Conservation (phyloP, 768 basidiomycete genomes). For the Mycena latifolia region DNA sequence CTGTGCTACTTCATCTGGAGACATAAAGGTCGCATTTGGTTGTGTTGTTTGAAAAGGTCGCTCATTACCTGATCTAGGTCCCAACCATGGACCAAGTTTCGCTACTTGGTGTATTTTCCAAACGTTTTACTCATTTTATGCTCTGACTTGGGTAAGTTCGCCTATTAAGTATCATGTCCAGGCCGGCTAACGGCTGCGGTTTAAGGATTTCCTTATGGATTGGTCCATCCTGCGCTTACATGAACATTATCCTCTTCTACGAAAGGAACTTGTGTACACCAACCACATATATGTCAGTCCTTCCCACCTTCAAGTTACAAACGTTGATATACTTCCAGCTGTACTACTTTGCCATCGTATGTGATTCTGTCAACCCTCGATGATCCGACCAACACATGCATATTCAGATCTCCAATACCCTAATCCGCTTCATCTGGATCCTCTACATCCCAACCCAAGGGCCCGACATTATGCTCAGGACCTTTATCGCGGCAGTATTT, state of each 20-base stretch:
- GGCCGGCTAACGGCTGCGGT: background rate
- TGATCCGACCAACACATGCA: background rate
- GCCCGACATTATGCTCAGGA: constrained; percentile 62
- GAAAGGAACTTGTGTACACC: constrained; percentile 81
- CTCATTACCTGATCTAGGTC: constrained; percentile 12
- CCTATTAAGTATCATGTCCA: background rate
- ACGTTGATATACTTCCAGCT: constrained; percentile 52
- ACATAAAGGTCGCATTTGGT: constrained; percentile 61
- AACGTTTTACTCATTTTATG: constrained; percentile 24
- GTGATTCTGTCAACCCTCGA: constrained; percentile 33
- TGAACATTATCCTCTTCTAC: constrained; percentile 70
- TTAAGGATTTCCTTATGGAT: constrained; percentile 88
- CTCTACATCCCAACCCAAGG: constrained; percentile 73
- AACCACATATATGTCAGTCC: constrained; percentile 67
- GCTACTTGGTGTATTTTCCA: constrained; percentile 31
- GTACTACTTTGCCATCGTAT: constrained; percentile 85
- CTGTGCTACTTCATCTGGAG: constrained; percentile 86
- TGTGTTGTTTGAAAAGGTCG: background rate
- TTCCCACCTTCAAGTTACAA: background rate
- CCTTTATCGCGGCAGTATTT: constrained; percentile 75
- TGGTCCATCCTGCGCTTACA: constrained; percentile 84
- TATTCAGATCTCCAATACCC: constrained; percentile 72
- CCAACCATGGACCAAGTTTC: constrained; percentile 22
- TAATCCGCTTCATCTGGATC: constrained; percentile 88
- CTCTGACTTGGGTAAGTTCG: constrained; percentile 17